phyloP scores from a whole-genome alignment of 2,329 filamentous ascomycete genomes.

The Neurospora crassa region DNA sequence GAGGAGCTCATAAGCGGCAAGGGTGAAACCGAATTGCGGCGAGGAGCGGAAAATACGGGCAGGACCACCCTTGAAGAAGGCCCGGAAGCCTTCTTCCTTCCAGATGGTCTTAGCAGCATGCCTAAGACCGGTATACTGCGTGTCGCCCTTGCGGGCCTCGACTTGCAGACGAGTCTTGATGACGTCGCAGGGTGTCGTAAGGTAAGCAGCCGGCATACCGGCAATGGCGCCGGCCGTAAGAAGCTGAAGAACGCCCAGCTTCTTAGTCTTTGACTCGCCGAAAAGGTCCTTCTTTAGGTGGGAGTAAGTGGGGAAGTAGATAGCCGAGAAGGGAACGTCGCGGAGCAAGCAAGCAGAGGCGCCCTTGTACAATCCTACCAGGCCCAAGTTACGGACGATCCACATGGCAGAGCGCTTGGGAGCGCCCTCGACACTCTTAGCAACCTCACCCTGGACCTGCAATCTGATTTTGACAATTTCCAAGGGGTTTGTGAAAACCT shows the following conservation, averaged over 20 bases:
- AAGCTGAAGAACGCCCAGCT: conserved; percentile 81
- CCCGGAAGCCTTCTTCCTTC: conserved; percentile 85
- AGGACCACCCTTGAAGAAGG: conserved; percentile 97
- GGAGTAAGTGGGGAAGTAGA: conserved; percentile 96
- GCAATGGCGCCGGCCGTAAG: conserved; percentile 91
- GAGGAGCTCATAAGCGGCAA: conserved; percentile 88
- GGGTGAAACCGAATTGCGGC: conserved; percentile 95
- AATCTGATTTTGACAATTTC: conserved; percentile 99
- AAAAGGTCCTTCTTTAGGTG: conserved; percentile 93
- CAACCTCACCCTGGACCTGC: conserved; percentile 92
- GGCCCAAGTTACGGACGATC: conserved; percentile 92
- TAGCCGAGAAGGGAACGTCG: conserved; percentile 95
- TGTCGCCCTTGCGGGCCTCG: conserved; percentile 92
- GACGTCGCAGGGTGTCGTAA: conserved; percentile 95
- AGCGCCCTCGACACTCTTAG: conserved; percentile 72
- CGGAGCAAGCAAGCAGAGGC: conserved; percentile 88
- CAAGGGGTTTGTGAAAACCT: conserved; percentile 95
- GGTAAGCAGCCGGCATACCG: conserved; percentile 83
- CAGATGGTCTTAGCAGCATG: conserved; percentile 78
- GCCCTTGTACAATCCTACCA: conserved; percentile 93
- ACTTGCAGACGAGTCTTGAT: conserved; percentile 99
- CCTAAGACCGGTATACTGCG: conserved; percentile 73
- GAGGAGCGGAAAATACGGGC: conserved; percentile 92
- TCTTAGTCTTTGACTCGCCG: conserved; percentile 78
- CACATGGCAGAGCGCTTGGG: conserved; percentile 91